These are phyloP conservation scores for Yarrowia galli DNA, from an alignment of 1,139 yeast species.

Conservation along the genomic window DNA sequence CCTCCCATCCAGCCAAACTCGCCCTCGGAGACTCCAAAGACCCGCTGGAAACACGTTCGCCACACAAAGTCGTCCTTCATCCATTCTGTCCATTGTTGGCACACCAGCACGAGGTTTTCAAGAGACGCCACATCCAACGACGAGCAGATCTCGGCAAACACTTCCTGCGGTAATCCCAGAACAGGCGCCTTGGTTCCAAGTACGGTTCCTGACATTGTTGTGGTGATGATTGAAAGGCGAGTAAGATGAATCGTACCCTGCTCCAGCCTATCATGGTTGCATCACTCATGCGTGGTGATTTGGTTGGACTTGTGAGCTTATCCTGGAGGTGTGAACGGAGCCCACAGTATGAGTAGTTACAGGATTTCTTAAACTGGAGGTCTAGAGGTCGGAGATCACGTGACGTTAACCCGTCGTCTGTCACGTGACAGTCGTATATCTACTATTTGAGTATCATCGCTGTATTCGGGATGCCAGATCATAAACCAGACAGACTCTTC, in stretches of 20 bases:
- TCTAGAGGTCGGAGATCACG: too few species aligned
- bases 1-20: slow-evolving; percentile 39
- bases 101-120: slow-evolving; percentile 49
- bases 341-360: too few species aligned
- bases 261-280: slow-evolving; percentile 32
- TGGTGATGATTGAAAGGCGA: neutral
- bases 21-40: slow-evolving; percentile 42
- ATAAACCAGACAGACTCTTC: too few species aligned
- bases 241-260: neutral
- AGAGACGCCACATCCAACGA: slow-evolving; percentile 47
- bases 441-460: too few species aligned
- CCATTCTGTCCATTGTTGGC: slow-evolving; percentile 49
- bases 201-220: slow-evolving; percentile 18
- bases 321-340: neutral
- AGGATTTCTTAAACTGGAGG: too few species aligned
- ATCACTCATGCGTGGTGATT: slow-evolving; percentile 26
- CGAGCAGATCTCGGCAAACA: slow-evolving; percentile 50
- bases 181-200: slow-evolving; percentile 19
- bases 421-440: too few species aligned
- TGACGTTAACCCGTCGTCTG: too few species aligned
- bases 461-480: too few species aligned
- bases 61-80: slow-evolving; percentile 50
- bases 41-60: slow-evolving; percentile 47
- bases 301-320: slow-evolving; percentile 7
- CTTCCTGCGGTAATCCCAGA: slow-evolving; percentile 50